Evolutionary conservation across 306 rosid genomes (phyloP), one percentile per base, ranked within the genome.

Genomic region (Cyamopsis tetragonoloba): DNA sequence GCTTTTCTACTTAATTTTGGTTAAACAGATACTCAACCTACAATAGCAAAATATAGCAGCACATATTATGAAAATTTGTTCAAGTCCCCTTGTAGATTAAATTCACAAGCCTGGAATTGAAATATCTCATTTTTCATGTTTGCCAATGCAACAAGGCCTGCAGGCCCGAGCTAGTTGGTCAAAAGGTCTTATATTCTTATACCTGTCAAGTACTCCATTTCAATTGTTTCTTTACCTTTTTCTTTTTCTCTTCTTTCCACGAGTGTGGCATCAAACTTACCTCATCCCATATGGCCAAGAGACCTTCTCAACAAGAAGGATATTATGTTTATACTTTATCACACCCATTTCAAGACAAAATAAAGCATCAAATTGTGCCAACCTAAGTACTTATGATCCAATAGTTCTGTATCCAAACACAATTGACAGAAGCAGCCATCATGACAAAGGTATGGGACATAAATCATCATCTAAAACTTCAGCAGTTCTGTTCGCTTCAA

Each of bases 401-500:
- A 49, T 19, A 61, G 48, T 8, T 62, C 6, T 41, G 43, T 31
- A 48, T 39, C 71, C 44, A 62, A 55, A 70, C 44, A 59, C 41
- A 54, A 51, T 43, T 38, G 35, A 55, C 46, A 63, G 55, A 66
- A 78, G 23, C 28, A 30, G 62, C 18, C 2, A 15, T 51, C 71
- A 54, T 31, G 27, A 62, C 30, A n/a, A 50, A 7, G 60, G 35
- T 42, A 42, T 13, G 4, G 4, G 10, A 34, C 66, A 49, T 53
- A 34, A 42, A 60, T 50, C n/a, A 60, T 51, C 55, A 44, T 19
- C 54, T 54, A 61, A 50, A 60, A 48, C 59, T 47, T 63, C 31
- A 68, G 68, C 14, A 19, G 53, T 32, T 24, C 30, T 17, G 48
- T 42, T 23, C 2, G 6, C 53, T 58, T 19, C 27, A 56, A 58